Percentiles rank a stretch among this genome's conserved stretches.
phyloP scores from a whole-genome alignment of 169 alveolate species.

The Plasmodium relictum region DNA sequence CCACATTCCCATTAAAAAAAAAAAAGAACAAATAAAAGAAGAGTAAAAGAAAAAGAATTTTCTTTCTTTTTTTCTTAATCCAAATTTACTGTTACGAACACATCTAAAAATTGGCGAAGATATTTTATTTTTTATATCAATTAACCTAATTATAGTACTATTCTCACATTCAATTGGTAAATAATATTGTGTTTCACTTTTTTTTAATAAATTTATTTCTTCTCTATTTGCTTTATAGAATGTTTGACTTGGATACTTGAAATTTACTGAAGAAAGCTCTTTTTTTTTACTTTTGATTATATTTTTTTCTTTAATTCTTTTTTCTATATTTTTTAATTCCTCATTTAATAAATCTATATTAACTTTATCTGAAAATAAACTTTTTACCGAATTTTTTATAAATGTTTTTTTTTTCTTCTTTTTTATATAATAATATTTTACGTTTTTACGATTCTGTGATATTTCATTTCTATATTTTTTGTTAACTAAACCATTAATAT shows the following conservation, averaged over 20 bases:
- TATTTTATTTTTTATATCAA: slow-evolving; percentile 82
- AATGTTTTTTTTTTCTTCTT: slow-evolving; percentile 16
- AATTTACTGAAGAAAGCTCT: slow-evolving; percentile 26
- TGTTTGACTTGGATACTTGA: slow-evolving; percentile 81
- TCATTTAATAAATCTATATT: slow-evolving; percentile 66
- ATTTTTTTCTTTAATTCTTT: slow-evolving; percentile 40
- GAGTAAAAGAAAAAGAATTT: slow-evolving; percentile 76
- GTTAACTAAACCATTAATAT: slow-evolving; percentile 13
- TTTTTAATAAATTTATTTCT: slow-evolving; percentile 78
- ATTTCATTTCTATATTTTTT: slow-evolving; percentile 4
- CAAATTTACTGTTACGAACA: slow-evolving; percentile 88
- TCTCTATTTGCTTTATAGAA: slow-evolving; percentile 78
- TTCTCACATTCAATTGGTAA: slow-evolving; percentile 88
- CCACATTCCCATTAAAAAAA: slow-evolving; percentile 87
- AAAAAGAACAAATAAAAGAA: slow-evolving; percentile 79
- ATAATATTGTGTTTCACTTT: slow-evolving; percentile 78
- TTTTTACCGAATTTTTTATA: slow-evolving; percentile 6
- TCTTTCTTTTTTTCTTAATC: slow-evolving; percentile 89
- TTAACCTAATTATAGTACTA: slow-evolving; percentile 86
- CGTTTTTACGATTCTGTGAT: background rate
- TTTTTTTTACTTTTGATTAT: slow-evolving; percentile 14
- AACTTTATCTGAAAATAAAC: background rate
- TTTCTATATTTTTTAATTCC: slow-evolving; percentile 60
- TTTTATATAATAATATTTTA: slow-evolving; percentile 13
- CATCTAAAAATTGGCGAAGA: slow-evolving; percentile 87